A percentile compares a stretch with the other conserved stretches of the same genome.
Conservation (phyloP, 768 basidiomycete species). For the Multifurca ochricompacta region DNA sequence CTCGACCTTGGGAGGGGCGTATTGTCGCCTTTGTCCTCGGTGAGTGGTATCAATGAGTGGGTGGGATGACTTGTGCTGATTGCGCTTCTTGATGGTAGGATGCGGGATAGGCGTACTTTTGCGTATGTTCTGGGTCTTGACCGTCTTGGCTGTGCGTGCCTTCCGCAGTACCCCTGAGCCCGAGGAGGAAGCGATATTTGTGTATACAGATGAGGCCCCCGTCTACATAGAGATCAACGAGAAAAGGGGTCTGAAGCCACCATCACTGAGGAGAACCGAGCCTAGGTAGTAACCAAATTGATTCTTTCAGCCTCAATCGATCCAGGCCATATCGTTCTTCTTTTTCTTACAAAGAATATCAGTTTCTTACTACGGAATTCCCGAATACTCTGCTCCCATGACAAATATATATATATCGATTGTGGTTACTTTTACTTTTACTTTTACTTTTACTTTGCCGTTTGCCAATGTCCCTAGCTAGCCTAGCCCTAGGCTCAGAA, state of each 20-base stretch:
- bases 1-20: constrained; percentile 77
- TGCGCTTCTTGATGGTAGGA: constrained; percentile 34
- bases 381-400: background rate
- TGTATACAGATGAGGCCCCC: constrained; percentile 11
- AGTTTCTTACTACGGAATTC: background rate
- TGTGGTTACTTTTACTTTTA: no score
- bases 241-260: background rate
- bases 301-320: no score
- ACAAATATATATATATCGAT: background rate
- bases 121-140: constrained; percentile 72
- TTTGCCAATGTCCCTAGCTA: no score
- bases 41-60: constrained; percentile 27
- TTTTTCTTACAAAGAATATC: background rate
- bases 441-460: no score
- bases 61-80: background rate
- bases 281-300: background rate
- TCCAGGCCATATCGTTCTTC: no score
- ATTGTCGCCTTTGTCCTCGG: constrained; percentile 80
- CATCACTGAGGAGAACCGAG: background rate
- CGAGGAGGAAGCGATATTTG: constrained; percentile 20
- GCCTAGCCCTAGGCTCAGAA: no score
- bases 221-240: background rate
- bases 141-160: constrained; percentile 52
- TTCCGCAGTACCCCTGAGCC: constrained; percentile 36
- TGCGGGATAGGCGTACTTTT: constrained; percentile 78